These are phyloP conservation scores for Claviceps pazoutovae DNA, from an alignment of 2,329 filamentous ascomycete genomes.

Conservation along the genomic window DNA sequence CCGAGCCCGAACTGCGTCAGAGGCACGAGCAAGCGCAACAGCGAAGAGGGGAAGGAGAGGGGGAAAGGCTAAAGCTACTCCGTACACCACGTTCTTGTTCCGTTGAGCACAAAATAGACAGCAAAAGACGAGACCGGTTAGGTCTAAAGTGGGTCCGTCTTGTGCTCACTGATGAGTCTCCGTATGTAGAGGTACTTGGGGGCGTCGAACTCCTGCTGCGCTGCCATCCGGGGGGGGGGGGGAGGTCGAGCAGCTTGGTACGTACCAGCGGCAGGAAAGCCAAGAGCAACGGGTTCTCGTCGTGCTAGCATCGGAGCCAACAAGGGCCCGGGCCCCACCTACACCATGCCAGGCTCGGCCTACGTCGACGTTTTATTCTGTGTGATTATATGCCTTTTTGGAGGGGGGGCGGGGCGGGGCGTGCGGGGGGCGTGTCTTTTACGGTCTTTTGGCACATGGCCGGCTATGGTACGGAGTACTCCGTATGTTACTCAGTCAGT, in stretches of 20 bases:
- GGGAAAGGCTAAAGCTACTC: no score
- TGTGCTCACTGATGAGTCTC: neutral
- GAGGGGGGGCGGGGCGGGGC: no score
- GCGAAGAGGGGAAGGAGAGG: neutral
- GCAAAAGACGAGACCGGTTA: neutral
- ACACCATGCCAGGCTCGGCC: neutral
- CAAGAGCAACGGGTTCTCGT: neutral
- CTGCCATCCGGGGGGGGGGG: neutral
- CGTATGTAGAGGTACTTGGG: slow-evolving; percentile 3
- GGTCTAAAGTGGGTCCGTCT: neutral
- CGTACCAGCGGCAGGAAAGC: neutral
- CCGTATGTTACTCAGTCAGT: no score
- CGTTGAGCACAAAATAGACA: neutral
- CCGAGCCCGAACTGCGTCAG: neutral
- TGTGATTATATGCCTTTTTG: no score
- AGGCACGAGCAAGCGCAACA: neutral
- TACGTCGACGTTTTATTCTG: no score
- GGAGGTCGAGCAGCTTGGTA: neutral
- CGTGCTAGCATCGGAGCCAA: neutral
- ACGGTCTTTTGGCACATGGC: no score
- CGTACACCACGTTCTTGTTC: neutral
- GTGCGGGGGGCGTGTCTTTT: no score
- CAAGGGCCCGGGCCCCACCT: neutral
- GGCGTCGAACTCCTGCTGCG: neutral
- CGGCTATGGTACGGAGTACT: no score